Percentiles rank a stretch among this genome's conserved stretches.
phyloP scores from a whole-genome alignment of 371 early-diverging fungal genomes.

The Mortierella sp. region DNA sequence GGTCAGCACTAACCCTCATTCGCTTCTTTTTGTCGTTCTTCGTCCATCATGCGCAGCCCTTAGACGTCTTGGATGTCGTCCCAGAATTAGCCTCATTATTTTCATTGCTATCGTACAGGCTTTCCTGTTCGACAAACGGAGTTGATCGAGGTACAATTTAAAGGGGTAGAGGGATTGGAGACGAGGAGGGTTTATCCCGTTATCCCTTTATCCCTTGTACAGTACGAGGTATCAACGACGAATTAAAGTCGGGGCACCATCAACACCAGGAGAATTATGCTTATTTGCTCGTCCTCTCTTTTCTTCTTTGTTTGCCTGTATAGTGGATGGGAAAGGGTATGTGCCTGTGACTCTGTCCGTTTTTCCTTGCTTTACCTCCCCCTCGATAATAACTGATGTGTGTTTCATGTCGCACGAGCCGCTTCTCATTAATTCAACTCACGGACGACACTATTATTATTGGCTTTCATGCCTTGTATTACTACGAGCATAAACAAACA shows the following conservation, averaged over 20 bases:
- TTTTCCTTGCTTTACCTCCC: background rate
- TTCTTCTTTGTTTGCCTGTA: no score
- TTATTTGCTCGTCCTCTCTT: no score
- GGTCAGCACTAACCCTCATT: background rate
- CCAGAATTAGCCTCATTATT: no score
- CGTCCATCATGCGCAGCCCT: no score
- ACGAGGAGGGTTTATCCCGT: no score
- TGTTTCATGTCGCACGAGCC: constrained; percentile 6
- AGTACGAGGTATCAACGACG: no score
- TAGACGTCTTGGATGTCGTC: no score
- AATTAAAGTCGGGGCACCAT: no score
- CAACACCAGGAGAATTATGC: background rate
- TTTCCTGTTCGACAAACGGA: background rate
- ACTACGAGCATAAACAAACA: no score
- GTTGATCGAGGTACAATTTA: background rate
- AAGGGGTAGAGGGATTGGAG: no score
- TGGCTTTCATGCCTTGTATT: background rate
- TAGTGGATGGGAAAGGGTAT: background rate
- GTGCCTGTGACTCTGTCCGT: background rate
- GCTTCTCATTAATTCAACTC: background rate
- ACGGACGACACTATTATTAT: background rate
- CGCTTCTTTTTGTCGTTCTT: no score
- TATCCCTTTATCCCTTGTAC: no score
- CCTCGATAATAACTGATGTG: background rate
- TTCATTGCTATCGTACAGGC: background rate